Percentiles rank a stretch among this genome's conserved stretches.
These are phyloP conservation scores for Tetrahymena malaccensis DNA, from an alignment of 73 alveolate species.

Conservation along the genomic window DNA sequence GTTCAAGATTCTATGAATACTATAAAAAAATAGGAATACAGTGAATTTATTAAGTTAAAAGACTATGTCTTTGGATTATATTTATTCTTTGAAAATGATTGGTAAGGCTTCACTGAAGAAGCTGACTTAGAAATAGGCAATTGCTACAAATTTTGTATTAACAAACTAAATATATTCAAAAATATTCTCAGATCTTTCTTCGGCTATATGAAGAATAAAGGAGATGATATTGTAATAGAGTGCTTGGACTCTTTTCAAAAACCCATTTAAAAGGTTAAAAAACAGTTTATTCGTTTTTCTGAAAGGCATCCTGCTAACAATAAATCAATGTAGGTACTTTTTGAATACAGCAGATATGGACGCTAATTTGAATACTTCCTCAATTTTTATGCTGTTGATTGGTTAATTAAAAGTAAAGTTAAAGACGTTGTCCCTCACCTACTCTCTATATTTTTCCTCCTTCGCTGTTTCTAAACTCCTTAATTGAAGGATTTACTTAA, in stretches of 20 bases:
- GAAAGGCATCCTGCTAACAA: neutral
- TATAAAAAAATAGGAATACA: neutral
- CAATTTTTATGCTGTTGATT: neutral
- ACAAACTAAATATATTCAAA: neutral
- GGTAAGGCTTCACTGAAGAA: neutral
- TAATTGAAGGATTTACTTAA: neutral
- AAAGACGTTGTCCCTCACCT: neutral
- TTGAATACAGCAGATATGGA: neutral
- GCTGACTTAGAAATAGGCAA: neutral
- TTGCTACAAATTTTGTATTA: neutral
- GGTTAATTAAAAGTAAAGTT: neutral
- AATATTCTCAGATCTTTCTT: neutral
- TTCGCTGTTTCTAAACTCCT: neutral
- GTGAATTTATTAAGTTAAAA: neutral
- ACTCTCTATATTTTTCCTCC: neutral
- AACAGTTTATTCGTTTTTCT: neutral
- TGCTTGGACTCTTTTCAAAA: neutral
- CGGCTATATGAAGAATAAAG: neutral
- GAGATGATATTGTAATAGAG: neutral
- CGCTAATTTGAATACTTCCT: neutral
- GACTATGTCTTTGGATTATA: neutral
- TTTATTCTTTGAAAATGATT: neutral
- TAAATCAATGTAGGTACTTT: neutral
- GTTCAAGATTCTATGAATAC: neutral
- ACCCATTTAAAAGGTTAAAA: neutral